Evolutionary conservation across 345 rosid species (phyloP), one percentile per base, ranked within the genome.

Genomic region (Conringia planisiliqua): DNA sequence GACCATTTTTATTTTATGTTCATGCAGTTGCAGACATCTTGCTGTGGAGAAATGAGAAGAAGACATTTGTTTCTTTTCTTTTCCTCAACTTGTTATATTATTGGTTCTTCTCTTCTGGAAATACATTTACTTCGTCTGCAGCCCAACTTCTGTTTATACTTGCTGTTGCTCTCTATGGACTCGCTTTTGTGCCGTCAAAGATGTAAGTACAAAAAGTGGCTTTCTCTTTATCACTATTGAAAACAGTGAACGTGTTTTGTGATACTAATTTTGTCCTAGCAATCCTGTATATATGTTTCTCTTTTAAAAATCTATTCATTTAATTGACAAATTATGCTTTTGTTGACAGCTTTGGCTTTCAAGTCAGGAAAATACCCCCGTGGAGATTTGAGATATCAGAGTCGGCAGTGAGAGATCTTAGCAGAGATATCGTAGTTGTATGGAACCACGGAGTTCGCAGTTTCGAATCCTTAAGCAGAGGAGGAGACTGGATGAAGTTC

Each of bases 41-140:
- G 66, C 89, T 94, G 27, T 94, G 98, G 98, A 90, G 95, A 85
- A 89, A 94, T 74, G 90, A 90, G 87, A 94, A 86, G 89, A 79
- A 74, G 81, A 85, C 98, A 68, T 87, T 90, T 52, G 56, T 83
- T 6, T 90, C 76, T 80, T 90, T 91, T 62, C 70, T 90, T 58
- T 18, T 73, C 7, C 76, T 86, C 74, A 81, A 75, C 79, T 17
- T 86, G 71, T 62, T 85, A 70, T 91, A 85, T 67, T 86, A 85
- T 82, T 91, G 96, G 95, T 87, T 88, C 82, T 85, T 88, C 69
- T 89, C 90, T 33, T 78, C 85, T 71, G 97, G 87, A 78, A 88
- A 88, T 72, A 80, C 89, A 68, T 87, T 94, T 35, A 73, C 81
- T 76, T 85, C 98, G 35, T 90, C 93, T 66, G 77, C 83, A 58